Evolutionary conservation across 441 rosid species (phyloP), one percentile per base, ranked within the genome.

Genomic region (Erodium moschatum): DNA sequence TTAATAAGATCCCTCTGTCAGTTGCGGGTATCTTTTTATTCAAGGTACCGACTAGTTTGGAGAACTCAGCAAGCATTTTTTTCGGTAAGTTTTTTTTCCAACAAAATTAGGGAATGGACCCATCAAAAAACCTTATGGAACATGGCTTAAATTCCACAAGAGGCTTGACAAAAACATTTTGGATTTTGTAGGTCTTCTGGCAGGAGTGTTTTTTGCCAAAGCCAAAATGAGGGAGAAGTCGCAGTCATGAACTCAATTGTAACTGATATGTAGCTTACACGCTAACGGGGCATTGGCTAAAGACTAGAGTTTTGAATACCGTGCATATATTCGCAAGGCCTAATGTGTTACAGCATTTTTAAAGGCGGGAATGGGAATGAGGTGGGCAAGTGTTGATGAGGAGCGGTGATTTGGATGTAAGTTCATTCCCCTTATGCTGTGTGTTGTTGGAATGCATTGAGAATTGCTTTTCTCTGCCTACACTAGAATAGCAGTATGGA

Each of bases 1-100:
- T 94, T 71, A 94, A 94, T 74, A 94, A 94, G 87, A 89, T 94
- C 76, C 97, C 97, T 19, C 80, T 94, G 24, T 94, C 99, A 0
- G 62, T 91, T 6, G 91, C 88, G 0, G 99, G 99, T 71, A 90
- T 89, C 29, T 74, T 94, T 77, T 80, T 94, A 75, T 94, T 94
- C 81, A 67, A 89, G 12, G 97, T 94, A 66, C 97, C 97, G 0
- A 94, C 97, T 35, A 94, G 94, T 79, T 78, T 94, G 82, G 89
- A 94, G 67, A 94, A 94, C 82, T 83, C 97, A 0, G 85, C 97
- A 6, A 91, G 97, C 84, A 94, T 94, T 75, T 83, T 94, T 21
- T 89, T 91, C 13, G 99, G 99, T 91, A 83, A 76, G 84, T 67
- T 35, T 63, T 80, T 63, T 80, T 42, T 42, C 48, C 46, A 24